Evolutionary conservation across 2,329 filamentous ascomycete species (phyloP).

Genomic region (Fusarium cicatricum): DNA sequence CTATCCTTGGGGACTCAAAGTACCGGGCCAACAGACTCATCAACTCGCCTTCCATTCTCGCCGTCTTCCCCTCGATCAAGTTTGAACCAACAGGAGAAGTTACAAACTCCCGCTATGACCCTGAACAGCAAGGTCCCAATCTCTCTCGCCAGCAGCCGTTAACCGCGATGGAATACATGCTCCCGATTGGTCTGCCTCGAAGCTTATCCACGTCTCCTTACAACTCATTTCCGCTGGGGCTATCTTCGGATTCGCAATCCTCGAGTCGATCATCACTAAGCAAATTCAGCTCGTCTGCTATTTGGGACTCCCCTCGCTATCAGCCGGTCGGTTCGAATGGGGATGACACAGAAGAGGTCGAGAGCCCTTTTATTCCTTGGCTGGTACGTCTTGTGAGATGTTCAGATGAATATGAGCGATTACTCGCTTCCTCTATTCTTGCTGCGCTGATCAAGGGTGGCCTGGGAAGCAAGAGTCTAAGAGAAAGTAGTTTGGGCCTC

Average conservation of each 20-base stretch:
- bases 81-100: slow-evolving; percentile 59
- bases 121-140: slow-evolving; percentile 61
- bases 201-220: slow-evolving; percentile 37
- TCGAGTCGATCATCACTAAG: slow-evolving; percentile 42
- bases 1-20: slow-evolving; percentile 81
- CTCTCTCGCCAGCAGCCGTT: slow-evolving; percentile 51
- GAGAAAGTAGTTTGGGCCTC: slow-evolving; percentile 70
- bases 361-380: slow-evolving; percentile 78
- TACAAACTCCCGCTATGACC: slow-evolving; percentile 59
- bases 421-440: slow-evolving; percentile 75
- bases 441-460: slow-evolving; percentile 74
- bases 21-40: slow-evolving; percentile 77
- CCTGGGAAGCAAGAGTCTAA: slow-evolving; percentile 65
- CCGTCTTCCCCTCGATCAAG: slow-evolving; percentile 70
- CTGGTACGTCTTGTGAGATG: slow-evolving; percentile 71
- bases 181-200: slow-evolving; percentile 57
- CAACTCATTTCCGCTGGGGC: slow-evolving; percentile 15
- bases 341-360: slow-evolving; percentile 63
- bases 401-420: slow-evolving; percentile 63
- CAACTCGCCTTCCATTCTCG: slow-evolving; percentile 72
- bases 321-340: slow-evolving; percentile 44
- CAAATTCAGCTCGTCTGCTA: slow-evolving; percentile 42
- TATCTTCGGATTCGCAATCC: slow-evolving; percentile 40
- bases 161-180: slow-evolving; percentile 66
- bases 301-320: slow-evolving; percentile 46